Evolutionary conservation across 2,329 filamentous ascomycete species (phyloP).

Genomic region (Ceratocystis diversiconidia): DNA sequence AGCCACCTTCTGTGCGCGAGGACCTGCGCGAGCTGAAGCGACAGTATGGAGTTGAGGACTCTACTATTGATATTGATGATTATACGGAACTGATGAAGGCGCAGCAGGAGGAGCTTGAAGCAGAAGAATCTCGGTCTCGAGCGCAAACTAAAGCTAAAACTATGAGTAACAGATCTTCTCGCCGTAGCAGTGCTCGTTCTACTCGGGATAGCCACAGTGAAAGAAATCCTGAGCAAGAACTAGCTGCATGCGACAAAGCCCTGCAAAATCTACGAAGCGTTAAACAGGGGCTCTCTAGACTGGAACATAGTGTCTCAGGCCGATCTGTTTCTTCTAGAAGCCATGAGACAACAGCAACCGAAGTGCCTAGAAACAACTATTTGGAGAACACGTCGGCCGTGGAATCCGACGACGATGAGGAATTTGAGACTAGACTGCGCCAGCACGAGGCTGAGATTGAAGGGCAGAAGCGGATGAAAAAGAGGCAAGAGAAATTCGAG

Average conservation of each 20-base stretch:
- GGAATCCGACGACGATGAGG: constrained; percentile 22
- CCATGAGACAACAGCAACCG: background rate
- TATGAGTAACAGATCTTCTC: background rate
- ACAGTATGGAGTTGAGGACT: constrained; percentile 42
- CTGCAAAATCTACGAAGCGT: constrained; percentile 6
- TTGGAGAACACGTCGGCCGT: constrained; percentile 20
- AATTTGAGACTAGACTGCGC: background rate
- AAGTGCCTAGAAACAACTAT: constrained; percentile 14
- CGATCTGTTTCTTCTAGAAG: background rate
- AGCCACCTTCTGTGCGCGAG: constrained; percentile 39
- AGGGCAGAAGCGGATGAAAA: background rate
- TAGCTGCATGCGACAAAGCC: constrained; percentile 14
- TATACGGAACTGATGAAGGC: constrained; percentile 34
- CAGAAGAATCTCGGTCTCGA: background rate
- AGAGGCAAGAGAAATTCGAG: background rate
- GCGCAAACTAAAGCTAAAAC: background rate
- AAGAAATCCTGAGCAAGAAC: constrained; percentile 6
- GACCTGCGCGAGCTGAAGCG: constrained; percentile 41
- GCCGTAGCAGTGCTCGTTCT: background rate
- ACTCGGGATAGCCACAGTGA: background rate
- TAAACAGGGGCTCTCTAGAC: constrained; percentile 2
- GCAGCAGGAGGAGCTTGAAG: background rate
- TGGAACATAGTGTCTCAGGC: constrained; percentile 3
- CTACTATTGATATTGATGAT: constrained; percentile 39
- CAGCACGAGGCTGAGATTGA: constrained; percentile 28